A percentile compares a stretch with the other conserved stretches of the same genome.
Conservation (phyloP, 2,329 filamentous ascomycete species). For the Diaporthe destruens region DNA sequence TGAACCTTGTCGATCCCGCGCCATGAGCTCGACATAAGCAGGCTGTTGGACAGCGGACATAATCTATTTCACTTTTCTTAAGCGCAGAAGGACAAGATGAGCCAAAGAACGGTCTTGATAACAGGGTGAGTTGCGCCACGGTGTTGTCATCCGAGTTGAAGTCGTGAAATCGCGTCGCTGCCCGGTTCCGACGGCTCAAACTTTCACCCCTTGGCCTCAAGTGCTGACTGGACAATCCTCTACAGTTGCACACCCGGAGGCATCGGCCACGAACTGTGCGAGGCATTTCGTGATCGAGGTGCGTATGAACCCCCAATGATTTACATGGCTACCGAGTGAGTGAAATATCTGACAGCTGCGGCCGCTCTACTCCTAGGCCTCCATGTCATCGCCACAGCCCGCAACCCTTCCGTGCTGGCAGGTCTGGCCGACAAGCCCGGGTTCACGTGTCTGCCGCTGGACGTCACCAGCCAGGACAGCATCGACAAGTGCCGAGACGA, state of each 20-base stretch:
- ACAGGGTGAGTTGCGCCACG: constrained; percentile 9
- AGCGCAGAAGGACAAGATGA: background rate
- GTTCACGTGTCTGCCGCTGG: constrained; percentile 64
- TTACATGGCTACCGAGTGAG: too few species aligned
- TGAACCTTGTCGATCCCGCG: background rate
- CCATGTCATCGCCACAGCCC: constrained; percentile 69
- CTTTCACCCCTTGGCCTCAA: background rate
- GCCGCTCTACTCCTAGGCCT: constrained; percentile 52
- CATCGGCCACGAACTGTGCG: constrained; percentile 67
- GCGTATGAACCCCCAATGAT: background rate
- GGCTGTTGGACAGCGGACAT: background rate
- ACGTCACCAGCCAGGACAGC: constrained; percentile 65
- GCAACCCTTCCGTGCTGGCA: constrained; percentile 61
- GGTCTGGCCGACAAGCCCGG: constrained; percentile 56
- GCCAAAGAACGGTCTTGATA: constrained; percentile 15
- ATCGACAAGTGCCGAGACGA: constrained; percentile 62
- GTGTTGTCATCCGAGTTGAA: background rate
- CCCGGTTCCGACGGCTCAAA: background rate
- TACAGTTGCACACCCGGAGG: constrained; percentile 69
- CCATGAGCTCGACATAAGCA: background rate
- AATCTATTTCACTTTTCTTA: too few species aligned
- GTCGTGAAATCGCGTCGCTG: background rate
- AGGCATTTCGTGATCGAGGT: constrained; percentile 67
- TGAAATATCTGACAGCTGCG: background rate
- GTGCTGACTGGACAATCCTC: background rate